Percentiles rank a stretch among this genome's conserved stretches.
Conservation (phyloP, 139 green algal genomes). For the Chlorella sp. region DNA sequence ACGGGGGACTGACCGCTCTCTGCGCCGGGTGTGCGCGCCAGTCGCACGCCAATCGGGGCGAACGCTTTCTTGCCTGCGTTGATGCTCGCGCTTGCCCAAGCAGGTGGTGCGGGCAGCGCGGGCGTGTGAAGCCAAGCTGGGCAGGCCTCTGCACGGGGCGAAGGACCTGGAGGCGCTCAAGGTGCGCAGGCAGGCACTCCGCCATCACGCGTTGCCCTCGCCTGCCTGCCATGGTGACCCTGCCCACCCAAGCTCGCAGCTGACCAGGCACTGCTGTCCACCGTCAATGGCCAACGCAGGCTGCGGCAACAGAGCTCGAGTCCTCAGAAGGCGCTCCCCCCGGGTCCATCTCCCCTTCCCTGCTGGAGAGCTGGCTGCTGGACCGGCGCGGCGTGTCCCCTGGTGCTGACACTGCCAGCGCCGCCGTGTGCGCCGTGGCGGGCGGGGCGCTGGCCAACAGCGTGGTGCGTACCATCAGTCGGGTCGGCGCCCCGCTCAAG, state of each 20-base stretch:
- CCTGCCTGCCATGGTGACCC: background rate
- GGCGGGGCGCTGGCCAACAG: constrained; percentile 84
- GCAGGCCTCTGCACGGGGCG: background rate
- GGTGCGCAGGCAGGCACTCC: background rate
- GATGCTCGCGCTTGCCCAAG: no score
- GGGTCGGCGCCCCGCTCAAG: constrained; percentile 62
- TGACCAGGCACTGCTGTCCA: background rate
- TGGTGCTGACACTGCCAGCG: no score
- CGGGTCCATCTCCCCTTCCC: background rate
- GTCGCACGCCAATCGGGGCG: no score
- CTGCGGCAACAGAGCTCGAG: background rate
- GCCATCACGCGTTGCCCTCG: background rate
- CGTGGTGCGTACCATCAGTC: constrained; percentile 72
- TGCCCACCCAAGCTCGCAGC: background rate
- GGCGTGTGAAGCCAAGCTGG: background rate
- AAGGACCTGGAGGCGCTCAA: background rate
- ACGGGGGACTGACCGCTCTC: no score
- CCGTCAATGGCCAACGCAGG: background rate
- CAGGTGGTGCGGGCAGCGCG: background rate
- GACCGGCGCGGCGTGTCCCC: no score
- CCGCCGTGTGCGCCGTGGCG: constrained; percentile 64
- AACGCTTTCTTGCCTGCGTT: no score
- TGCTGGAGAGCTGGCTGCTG: background rate
- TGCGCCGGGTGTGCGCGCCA: no score
- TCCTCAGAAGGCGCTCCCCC: background rate